phyloP scores from a whole-genome alignment of 768 basidiomycete species.

The Royoungia palumana region DNA sequence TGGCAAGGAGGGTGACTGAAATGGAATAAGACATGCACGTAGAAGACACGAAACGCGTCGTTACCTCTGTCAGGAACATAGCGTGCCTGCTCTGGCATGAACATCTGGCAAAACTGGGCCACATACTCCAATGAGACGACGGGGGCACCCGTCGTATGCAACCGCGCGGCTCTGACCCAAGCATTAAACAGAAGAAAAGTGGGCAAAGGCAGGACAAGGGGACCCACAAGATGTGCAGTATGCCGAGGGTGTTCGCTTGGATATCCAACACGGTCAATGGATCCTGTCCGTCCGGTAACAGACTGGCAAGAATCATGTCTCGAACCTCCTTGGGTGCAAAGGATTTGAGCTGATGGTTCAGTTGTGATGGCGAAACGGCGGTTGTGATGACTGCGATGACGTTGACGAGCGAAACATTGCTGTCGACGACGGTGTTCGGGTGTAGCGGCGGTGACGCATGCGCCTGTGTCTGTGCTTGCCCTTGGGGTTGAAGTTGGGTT shows the following conservation, averaged over 20 bases:
- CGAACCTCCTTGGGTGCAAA: conserved; percentile 54
- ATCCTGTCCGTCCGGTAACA: conserved; percentile 60
- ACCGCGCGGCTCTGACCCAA: conserved; percentile 52
- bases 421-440: conserved; percentile 1
- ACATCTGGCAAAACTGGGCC: conserved; percentile 56
- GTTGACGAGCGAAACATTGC: conserved; percentile 33
- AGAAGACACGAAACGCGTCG: conserved; percentile 1
- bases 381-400: conserved; percentile 47
- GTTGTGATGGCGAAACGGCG: conserved; percentile 31
- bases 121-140: conserved; percentile 44
- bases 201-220: background rate
- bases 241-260: conserved; percentile 55
- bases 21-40: conserved; percentile 2
- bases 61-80: conserved; percentile 67
- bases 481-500: conserved; percentile 6
- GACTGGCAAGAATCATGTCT: conserved; percentile 53
- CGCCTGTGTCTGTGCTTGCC: conserved; percentile 5
- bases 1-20: conserved; percentile 64
- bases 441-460: conserved; percentile 7
- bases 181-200: background rate
- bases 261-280: conserved; percentile 60
- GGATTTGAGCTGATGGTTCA: conserved; percentile 45
- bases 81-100: conserved; percentile 61
- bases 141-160: conserved; percentile 38
- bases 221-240: conserved; percentile 71